phyloP scores from a whole-genome alignment of 176 grass and related monocot genomes.

The Paspalum vaginatum region DNA sequence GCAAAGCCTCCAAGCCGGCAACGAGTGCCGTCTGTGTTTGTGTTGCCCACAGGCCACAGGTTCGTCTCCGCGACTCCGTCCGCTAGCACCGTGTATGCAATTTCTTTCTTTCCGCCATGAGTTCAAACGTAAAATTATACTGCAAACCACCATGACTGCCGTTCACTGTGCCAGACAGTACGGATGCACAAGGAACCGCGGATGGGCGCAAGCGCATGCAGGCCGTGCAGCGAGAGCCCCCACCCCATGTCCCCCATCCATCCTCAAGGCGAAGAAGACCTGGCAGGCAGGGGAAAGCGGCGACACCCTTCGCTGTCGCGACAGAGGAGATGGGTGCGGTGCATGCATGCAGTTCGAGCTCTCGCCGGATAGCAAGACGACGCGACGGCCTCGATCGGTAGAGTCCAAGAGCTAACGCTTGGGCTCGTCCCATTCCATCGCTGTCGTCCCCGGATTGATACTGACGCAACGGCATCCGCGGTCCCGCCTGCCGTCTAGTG shows the following conservation, averaged over 20 bases:
- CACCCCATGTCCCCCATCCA: neutral
- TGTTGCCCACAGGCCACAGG: too few species aligned
- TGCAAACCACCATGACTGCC: too few species aligned
- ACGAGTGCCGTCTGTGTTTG: too few species aligned
- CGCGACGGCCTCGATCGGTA: neutral
- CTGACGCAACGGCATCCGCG: neutral
- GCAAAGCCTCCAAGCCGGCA: too few species aligned
- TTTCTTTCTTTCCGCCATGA: too few species aligned
- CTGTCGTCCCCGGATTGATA: neutral
- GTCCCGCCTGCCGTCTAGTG: neutral
- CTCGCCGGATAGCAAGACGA: constrained; percentile 14
- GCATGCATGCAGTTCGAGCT: neutral
- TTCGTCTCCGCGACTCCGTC: too few species aligned
- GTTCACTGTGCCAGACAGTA: too few species aligned
- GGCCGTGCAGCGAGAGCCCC: neutral
- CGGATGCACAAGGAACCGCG: too few species aligned
- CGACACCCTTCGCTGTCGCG: constrained; percentile 31
- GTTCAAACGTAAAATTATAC: too few species aligned
- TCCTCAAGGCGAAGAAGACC: constrained; percentile 8
- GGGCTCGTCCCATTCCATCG: neutral
- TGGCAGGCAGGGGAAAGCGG: constrained; percentile 14
- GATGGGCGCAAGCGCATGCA: neutral
- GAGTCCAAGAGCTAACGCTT: constrained; percentile 10
- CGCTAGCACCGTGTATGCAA: too few species aligned
- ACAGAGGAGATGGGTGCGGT: neutral